Base-by-base conservation (phyloP, 2,329 filamentous ascomycete genomes). In the Cladophialophora exuberans region DNA sequence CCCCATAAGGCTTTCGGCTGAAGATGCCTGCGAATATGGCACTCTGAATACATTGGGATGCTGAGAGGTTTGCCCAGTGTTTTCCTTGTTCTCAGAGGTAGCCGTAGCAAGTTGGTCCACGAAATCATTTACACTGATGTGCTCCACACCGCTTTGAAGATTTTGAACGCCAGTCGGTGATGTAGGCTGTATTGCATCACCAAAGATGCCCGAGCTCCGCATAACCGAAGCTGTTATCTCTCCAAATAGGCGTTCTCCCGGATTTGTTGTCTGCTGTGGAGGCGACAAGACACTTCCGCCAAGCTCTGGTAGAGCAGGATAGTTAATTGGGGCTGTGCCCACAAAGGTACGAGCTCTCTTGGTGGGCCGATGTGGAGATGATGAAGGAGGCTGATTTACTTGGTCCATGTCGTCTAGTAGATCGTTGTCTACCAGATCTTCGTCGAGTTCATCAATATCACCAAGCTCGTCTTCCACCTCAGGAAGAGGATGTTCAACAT, bases 201-300 rank as follows among this genome's bases (percentile, higher is more conserved):
- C 75, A 18, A 83, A 67, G 17, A 76, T 68, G 10, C 76, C 76
- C 13, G 82, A 83, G 64, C 77, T 82, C 45, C 74, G 71, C 11
- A 85, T 64, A 9, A 78, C 78, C 17, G 82, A 83, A 23, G 76
- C 70, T 9, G 78, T 79, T 59, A 86, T 82, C 65, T 86, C 83
- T 10, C 83, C 83, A 64, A 86, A 86, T 4, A 86, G 71, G n/a
- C 53, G 45, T 56, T 70, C 62, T n/a, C 68, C 64, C 42, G 69
- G 63, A 28, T 62, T 57, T 25, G 67, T 63, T 28, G 64, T 59
- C 43, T 26, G 33, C n/a, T 13, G 3, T 5, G 60, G 48, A 10
- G 63, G 59, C 30, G 66, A 66, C 10, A 61, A 53, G 30, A 72
- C 69, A 48, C 70, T 73, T 38, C 70, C 68, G 13, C 73, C 64